A percentile compares a stretch with the other conserved stretches of the same genome.
phyloP scores from a whole-genome alignment of 768 basidiomycete genomes.

The Mycena galericulata region DNA sequence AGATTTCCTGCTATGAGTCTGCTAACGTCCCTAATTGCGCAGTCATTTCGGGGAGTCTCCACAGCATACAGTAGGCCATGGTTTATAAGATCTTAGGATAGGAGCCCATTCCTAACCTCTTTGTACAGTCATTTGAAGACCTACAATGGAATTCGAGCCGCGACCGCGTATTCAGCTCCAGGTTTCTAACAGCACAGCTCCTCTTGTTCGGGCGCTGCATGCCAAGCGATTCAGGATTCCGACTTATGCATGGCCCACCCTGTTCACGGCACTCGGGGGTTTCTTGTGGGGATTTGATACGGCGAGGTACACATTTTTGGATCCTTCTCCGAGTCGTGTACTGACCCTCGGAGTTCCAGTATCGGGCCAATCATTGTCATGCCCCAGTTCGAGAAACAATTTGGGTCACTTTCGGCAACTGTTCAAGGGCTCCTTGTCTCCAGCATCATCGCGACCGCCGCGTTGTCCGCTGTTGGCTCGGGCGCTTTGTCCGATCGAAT shows the following conservation, averaged over 20 bases:
- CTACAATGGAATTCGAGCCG: slow-evolving; percentile 21
- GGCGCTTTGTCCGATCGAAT: slow-evolving; percentile 60
- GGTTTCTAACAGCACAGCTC: neutral
- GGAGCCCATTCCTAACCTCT: neutral
- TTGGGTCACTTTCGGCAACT: slow-evolving; percentile 50
- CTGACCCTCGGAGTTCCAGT: neutral
- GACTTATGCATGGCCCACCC: slow-evolving; percentile 42
- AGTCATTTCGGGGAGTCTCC: too few species aligned
- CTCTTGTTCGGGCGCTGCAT: slow-evolving; percentile 13
- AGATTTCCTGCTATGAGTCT: too few species aligned
- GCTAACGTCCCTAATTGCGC: too few species aligned
- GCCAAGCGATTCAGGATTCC: slow-evolving; percentile 19
- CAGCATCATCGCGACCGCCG: slow-evolving; percentile 56
- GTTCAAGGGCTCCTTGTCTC: slow-evolving; percentile 59
- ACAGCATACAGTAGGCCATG: too few species aligned
- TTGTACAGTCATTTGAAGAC: neutral
- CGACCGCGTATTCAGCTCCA: slow-evolving; percentile 23
- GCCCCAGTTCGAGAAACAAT: slow-evolving; percentile 54
- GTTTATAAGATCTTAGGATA: too few species aligned
- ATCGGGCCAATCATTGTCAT: slow-evolving; percentile 60
- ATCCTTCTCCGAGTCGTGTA: neutral
- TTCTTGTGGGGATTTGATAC: slow-evolving; percentile 52
- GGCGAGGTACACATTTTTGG: slow-evolving; percentile 33
- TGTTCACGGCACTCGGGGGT: slow-evolving; percentile 47
- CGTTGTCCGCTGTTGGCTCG: slow-evolving; percentile 51